phyloP scores from a whole-genome alignment of 1,284 basidiomycete genomes.

The Naganishia albida region DNA sequence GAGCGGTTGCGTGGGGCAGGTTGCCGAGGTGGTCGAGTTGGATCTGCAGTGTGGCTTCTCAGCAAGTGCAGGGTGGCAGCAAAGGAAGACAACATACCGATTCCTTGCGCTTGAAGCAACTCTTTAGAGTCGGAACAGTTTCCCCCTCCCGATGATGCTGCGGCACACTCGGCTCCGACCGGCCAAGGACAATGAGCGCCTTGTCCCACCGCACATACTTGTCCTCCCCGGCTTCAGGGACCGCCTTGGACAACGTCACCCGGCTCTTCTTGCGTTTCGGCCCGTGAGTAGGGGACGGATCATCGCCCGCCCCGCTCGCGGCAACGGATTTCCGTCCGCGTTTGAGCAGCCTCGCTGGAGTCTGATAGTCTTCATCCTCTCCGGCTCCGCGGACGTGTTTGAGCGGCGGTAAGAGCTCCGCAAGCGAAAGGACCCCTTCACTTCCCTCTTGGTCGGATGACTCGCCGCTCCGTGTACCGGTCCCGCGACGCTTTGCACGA shows the following conservation, averaged over 20 bases:
- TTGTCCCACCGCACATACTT: slow-evolving; percentile 77
- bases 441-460: slow-evolving; percentile 35
- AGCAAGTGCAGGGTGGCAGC: neutral
- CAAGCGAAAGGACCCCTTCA: neutral
- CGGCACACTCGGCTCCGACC: slow-evolving; percentile 39
- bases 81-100: neutral
- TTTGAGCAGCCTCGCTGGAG: slow-evolving; percentile 56
- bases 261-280: slow-evolving; percentile 27
- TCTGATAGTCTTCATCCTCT: slow-evolving; percentile 78
- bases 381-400: slow-evolving; percentile 66
- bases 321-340: slow-evolving; percentile 50
- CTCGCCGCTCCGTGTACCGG: slow-evolving; percentile 45
- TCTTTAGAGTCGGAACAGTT: slow-evolving; percentile 53
- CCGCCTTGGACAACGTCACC: slow-evolving; percentile 34
- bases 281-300: slow-evolving; percentile 44
- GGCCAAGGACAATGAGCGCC: slow-evolving; percentile 57
- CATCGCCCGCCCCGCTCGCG: slow-evolving; percentile 49
- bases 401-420: slow-evolving; percentile 12
- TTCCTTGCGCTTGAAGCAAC: slow-evolving; percentile 61
- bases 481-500: slow-evolving; percentile 53
- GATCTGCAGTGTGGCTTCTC: slow-evolving; percentile 56
- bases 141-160: slow-evolving; percentile 21
- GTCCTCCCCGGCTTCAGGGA: slow-evolving; percentile 47
- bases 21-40: slow-evolving; percentile 75
- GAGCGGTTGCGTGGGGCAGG: slow-evolving; percentile 62